A percentile compares a stretch with the other conserved stretches of the same genome.
These are phyloP conservation scores for Fusarium anguioides DNA, from an alignment of 2,329 filamentous ascomycete genomes.

Conservation along the genomic window DNA sequence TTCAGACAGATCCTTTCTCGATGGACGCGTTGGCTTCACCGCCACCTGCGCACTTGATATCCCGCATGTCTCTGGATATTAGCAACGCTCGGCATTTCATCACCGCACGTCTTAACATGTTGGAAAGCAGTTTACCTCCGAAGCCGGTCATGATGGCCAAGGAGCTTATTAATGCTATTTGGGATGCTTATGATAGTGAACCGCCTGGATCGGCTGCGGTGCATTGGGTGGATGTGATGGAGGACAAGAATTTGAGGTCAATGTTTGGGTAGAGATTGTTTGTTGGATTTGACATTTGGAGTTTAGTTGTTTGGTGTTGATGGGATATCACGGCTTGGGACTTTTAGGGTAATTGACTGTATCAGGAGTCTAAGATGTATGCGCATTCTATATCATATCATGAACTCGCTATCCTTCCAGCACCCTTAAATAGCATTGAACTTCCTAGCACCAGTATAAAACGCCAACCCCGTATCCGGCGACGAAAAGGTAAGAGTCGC, in stretches of 20 bases:
- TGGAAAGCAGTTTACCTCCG: slow-evolving; percentile 55
- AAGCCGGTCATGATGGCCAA: slow-evolving; percentile 57
- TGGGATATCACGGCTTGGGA: not conserved
- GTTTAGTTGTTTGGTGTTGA: not conserved
- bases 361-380: not conserved
- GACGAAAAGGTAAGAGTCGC: slow-evolving; percentile 74
- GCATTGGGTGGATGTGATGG: slow-evolving; percentile 59
- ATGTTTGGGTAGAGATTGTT: slow-evolving; percentile 48
- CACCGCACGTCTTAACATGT: slow-evolving; percentile 51
- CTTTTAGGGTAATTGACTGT: not conserved
- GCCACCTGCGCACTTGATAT: slow-evolving; percentile 30
- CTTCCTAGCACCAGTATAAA: slow-evolving; percentile 61
- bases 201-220: slow-evolving; percentile 47
- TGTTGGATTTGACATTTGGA: slow-evolving; percentile 47
- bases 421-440: slow-evolving; percentile 44
- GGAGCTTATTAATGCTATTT: slow-evolving; percentile 55
- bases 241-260: slow-evolving; percentile 48
- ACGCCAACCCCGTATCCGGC: slow-evolving; percentile 68
- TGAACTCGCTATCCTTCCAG: slow-evolving; percentile 19
- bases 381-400: slow-evolving; percentile 26
- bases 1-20: slow-evolving; percentile 13
- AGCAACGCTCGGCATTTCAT: slow-evolving; percentile 54
- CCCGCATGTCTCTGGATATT: slow-evolving; percentile 49
- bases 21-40: slow-evolving; percentile 28
- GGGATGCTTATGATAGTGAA: slow-evolving; percentile 55